Percentiles rank a stretch among this genome's conserved stretches.
phyloP scores from a whole-genome alignment of 2,329 filamentous ascomycete genomes.

The Colletotrichum falcatum region DNA sequence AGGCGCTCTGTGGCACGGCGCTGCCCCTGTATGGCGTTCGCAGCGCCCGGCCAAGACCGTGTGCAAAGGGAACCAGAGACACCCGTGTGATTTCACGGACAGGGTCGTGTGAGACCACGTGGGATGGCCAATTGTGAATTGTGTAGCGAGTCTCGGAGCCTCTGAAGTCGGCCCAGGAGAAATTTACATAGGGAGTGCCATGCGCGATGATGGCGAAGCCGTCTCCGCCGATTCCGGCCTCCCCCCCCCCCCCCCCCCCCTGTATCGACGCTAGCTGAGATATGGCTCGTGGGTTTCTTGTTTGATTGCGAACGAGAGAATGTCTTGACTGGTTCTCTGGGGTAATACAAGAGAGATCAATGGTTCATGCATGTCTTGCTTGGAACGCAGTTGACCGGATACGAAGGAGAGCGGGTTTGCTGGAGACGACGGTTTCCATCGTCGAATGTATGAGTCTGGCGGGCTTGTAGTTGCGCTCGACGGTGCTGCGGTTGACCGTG shows the following conservation, averaged over 20 bases:
- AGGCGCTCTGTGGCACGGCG: not conserved
- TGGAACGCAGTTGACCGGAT: not conserved
- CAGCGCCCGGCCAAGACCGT: not conserved
- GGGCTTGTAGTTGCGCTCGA: not conserved
- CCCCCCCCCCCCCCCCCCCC: no score
- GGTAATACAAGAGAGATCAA: not conserved
- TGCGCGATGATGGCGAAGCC: not conserved
- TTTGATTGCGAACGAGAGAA: not conserved
- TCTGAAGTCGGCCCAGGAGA: not conserved
- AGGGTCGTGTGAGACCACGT: not conserved
- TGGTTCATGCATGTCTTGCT: slow-evolving; percentile 1
- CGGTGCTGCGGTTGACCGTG: not conserved
- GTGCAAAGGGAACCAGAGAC: not conserved
- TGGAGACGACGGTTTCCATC: no score
- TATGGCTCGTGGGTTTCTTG: no score
- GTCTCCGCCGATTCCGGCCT: not conserved
- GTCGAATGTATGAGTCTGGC: not conserved
- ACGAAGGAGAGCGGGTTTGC: not conserved
- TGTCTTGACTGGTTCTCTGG: not conserved
- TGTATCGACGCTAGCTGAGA: not conserved
- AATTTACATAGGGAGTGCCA: not conserved
- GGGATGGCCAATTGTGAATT: no score
- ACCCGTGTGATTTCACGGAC: not conserved
- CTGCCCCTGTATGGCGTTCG: not conserved
- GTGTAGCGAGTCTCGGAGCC: not conserved